Conservation (phyloP, 371 early-diverging fungal species). For the Lichtheimia corymbifera region DNA sequence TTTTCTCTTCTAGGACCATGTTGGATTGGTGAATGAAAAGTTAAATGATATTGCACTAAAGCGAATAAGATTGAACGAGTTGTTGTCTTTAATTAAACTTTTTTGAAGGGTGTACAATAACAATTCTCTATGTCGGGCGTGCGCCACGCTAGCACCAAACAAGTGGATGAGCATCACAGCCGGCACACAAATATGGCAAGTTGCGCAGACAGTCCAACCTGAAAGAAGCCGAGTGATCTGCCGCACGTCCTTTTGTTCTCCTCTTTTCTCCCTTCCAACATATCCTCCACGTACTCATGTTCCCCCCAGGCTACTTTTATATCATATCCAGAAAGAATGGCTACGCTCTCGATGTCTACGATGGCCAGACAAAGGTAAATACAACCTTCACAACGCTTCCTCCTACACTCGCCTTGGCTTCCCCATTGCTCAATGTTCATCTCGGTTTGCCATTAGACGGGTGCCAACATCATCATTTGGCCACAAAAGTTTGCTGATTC, state of each 20-base stretch:
- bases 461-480: slow-evolving; percentile 51
- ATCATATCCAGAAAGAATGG: slow-evolving; percentile 49
- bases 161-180: too few relatives aligned
- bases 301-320: slow-evolving; percentile 45
- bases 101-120: too few relatives aligned
- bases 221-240: too few relatives aligned
- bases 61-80: too few relatives aligned
- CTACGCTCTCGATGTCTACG: slow-evolving; percentile 52
- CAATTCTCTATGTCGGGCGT: too few relatives aligned
- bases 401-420: neutral
- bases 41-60: too few relatives aligned
- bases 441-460: slow-evolving; percentile 24
- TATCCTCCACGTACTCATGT: slow-evolving; percentile 19
- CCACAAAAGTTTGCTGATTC: slow-evolving; percentile 54
- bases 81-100: too few relatives aligned
- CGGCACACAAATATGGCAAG: too few relatives aligned
- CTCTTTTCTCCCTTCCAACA: neutral
- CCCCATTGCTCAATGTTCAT: neutral
- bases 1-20: too few relatives aligned
- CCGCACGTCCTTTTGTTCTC: neutral
- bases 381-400: neutral
- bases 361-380: slow-evolving; percentile 45
- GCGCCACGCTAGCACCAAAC: too few relatives aligned
- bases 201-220: too few relatives aligned
- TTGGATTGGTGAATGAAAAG: too few relatives aligned